Percentiles rank a stretch among this genome's conserved stretches.
These are phyloP conservation scores for Leucocoprinus leucothites DNA, from an alignment of 768 basidiomycete genomes.

Conservation along the genomic window DNA sequence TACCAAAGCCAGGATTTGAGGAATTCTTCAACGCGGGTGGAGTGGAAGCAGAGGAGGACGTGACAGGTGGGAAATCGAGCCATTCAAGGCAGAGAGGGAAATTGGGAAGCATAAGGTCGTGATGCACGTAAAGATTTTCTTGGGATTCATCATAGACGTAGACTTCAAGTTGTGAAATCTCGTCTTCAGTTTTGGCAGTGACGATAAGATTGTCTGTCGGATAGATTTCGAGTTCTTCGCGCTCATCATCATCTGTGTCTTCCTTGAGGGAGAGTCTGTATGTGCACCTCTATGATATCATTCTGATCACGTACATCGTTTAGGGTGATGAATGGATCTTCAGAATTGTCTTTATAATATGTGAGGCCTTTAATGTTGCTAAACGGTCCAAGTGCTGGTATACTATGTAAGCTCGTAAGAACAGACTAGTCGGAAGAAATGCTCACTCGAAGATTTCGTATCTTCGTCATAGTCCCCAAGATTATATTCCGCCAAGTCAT, in stretches of 20 bases:
- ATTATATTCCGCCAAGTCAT: constrained; percentile 85
- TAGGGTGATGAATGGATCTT: constrained; percentile 95
- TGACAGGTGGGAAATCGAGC: constrained; percentile 86
- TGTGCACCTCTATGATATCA: neutral
- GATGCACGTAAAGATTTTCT: constrained; percentile 93
- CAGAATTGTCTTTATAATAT: constrained; percentile 86
- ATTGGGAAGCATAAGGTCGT: constrained; percentile 96
- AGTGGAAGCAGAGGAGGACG: constrained; percentile 37
- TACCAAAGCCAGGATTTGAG: constrained; percentile 52
- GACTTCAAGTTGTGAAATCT: constrained; percentile 92
- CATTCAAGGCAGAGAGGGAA: constrained; percentile 99
- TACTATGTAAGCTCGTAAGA: neutral
- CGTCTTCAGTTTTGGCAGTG: constrained; percentile 93
- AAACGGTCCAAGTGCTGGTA: constrained; percentile 74
- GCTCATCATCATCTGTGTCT: constrained; percentile 73
- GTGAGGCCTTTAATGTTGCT: constrained; percentile 94
- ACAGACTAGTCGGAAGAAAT: constrained; percentile 4
- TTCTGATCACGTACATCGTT: constrained; percentile 68
- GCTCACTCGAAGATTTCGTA: constrained; percentile 33
- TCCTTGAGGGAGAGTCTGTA: constrained; percentile 40
- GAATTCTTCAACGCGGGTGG: constrained; percentile 27
- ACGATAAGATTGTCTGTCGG: constrained; percentile 93
- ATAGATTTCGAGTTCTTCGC: constrained; percentile 83
- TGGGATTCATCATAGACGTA: constrained; percentile 93
- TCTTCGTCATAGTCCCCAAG: constrained; percentile 93